Evolutionary conservation across 2,329 filamentous ascomycete genomes (phyloP), one percentile per base, ranked within the genome.

Genomic region (Exophiala xenobiotica): DNA sequence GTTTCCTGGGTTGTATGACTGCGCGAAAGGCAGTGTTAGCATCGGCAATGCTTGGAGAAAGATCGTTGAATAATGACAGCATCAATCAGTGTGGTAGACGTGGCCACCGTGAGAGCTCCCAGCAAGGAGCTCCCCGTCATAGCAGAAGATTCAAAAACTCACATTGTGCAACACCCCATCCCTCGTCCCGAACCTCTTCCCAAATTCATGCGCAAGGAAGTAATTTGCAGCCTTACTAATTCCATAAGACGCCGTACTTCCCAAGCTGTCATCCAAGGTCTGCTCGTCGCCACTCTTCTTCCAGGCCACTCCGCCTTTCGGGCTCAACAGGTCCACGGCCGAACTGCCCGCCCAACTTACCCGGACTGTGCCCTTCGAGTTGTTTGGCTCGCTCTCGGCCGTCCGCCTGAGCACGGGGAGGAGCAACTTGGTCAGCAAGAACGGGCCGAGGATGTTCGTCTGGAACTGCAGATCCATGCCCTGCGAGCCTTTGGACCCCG

Each of bases 1-100:
- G 27, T 73, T 68, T 0, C 73, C 73, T 0, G 73, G 73, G 56
- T 75, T 73, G 23, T 71, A 54, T 18, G 27, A 43, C 56, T 51
- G 19, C 35, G 9, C 19, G 4, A 8, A 16, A 14, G 35, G 14
- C 35, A 38, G n/a, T 18, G 6, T 18, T 19, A 16, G n/a, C n/a
- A 9, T 38, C 19, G 4, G 9, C 18, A 18, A 19, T 48, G 22
- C 38, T 16, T 44, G 4, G 37, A 41, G 11, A 9, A 7, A 29
- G 14, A 31, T n/a, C n/a, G n/a, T n/a, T n/a, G 9, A 43, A 22
- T 19, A 12, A 6, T 14, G 24, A 4, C 22, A 6, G 6, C 27
- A 12, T 31, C 14, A 31, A 23, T 26, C 20, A 42, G 11, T 42
- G 12, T n/a, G n/a, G n/a, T n/a, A n/a, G n/a, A n/a, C n/a, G n/a